Percentiles rank a stretch among this genome's conserved stretches.
These are phyloP conservation scores for Meira nashicola DNA, from an alignment of 1,284 basidiomycete genomes.

Conservation along the genomic window DNA sequence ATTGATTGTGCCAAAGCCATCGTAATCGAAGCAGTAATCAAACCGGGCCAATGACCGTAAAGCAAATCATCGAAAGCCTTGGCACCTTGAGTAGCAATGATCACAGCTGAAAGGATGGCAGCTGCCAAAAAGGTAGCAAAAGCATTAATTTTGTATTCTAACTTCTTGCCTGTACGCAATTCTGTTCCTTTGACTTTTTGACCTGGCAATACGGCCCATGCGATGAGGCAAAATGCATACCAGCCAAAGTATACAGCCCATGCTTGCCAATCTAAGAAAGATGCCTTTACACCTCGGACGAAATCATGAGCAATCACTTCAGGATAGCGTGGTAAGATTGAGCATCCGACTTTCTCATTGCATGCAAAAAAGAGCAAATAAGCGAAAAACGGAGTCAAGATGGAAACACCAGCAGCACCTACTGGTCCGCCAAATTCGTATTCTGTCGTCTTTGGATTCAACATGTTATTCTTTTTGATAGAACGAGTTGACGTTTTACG, in stretches of 20 bases:
- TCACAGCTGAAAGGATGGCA: conserved; percentile 61
- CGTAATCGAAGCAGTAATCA: conserved; percentile 74
- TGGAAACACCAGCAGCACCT: conserved; percentile 69
- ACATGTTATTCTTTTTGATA: conserved; percentile 20
- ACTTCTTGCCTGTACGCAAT: conserved; percentile 72
- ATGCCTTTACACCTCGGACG: conserved; percentile 24
- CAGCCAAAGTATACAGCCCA: conserved; percentile 73
- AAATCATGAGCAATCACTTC: conserved; percentile 23
- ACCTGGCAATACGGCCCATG: conserved; percentile 82
- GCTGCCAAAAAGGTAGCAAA: conserved; percentile 71
- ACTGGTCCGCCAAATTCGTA: conserved; percentile 83
- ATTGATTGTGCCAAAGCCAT: conserved; percentile 66
- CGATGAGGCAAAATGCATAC: conserved; percentile 79
- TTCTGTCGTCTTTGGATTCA: conserved; percentile 58
- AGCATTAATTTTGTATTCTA: conserved; percentile 88
- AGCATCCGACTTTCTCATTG: conserved; percentile 60
- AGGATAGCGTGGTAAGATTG: conserved; percentile 27
- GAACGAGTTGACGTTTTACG: conserved; percentile 3
- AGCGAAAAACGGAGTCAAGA: conserved; percentile 68
- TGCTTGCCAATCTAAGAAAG: conserved; percentile 74
- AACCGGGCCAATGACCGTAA: conserved; percentile 85
- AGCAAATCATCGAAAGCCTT: conserved; percentile 73
- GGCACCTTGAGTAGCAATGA: conserved; percentile 69
- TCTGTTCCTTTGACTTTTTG: conserved; percentile 74
- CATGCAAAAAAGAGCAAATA: conserved; percentile 82